A percentile compares a stretch with the other conserved stretches of the same genome.
Evolutionary conservation across 2,329 filamentous ascomycete species (phyloP).

Genomic region (Colletotrichum brevisporum): DNA sequence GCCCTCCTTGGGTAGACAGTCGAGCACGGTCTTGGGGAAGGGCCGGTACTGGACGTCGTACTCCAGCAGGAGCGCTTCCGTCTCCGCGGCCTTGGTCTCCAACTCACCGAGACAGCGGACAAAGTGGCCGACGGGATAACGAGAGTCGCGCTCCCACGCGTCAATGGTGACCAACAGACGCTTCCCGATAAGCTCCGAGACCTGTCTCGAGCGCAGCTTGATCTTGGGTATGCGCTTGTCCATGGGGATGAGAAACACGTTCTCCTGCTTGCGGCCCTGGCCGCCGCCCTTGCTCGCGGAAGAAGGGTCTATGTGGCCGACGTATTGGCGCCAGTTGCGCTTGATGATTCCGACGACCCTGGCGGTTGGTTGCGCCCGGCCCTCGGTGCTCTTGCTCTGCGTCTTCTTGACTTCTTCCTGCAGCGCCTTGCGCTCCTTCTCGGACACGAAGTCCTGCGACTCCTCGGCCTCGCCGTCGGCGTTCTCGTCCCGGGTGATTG

Average conservation of each 20-base stretch:
- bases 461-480: slow-evolving; percentile 81
- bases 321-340: slow-evolving; percentile 97
- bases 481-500: slow-evolving; percentile 92
- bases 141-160: slow-evolving; percentile 92
- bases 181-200: slow-evolving; percentile 89
- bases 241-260: slow-evolving; percentile 96
- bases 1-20: slow-evolving; percentile 91
- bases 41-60: slow-evolving; percentile 98
- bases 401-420: slow-evolving; percentile 92
- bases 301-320: slow-evolving; percentile 92
- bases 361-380: slow-evolving; percentile 88
- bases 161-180: slow-evolving; percentile 94
- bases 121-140: slow-evolving; percentile 94
- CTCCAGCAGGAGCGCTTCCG: slow-evolving; percentile 92
- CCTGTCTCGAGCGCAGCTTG: slow-evolving; percentile 90
- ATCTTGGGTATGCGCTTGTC: slow-evolving; percentile 99
- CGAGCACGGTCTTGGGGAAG: slow-evolving; percentile 94
- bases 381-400: slow-evolving; percentile 82
- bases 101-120: slow-evolving; percentile 93
- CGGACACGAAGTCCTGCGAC: slow-evolving; percentile 82
- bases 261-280: slow-evolving; percentile 88
- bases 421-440: slow-evolving; percentile 86
- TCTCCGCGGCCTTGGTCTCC: slow-evolving; percentile 98
- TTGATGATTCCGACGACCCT: slow-evolving; percentile 93
- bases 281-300: slow-evolving; percentile 81